Percentiles rank a stretch among this genome's conserved stretches.
Conservation (phyloP, 768 basidiomycete genomes). For the Cystobasidiopsis lactophilus region DNA sequence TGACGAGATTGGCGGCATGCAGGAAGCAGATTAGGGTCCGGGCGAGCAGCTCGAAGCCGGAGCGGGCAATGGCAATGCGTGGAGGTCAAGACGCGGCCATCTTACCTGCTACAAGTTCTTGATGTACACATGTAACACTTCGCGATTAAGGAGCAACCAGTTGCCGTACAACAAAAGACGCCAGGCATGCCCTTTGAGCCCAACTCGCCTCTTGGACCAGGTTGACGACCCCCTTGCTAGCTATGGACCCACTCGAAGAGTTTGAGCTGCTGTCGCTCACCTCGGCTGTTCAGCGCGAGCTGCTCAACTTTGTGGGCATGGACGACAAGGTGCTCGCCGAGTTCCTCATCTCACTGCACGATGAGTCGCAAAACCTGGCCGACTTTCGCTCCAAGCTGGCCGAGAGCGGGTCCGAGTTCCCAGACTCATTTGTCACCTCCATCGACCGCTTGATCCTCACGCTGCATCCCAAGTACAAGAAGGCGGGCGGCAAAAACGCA, state of each 20-base stretch:
- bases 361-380: slow-evolving; percentile 49
- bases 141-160: no score
- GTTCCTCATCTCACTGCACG: slow-evolving; percentile 78
- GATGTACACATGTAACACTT: no score
- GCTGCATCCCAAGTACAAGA: slow-evolving; percentile 85
- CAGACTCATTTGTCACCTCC: slow-evolving; percentile 73
- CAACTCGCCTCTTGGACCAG: no score
- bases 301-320: slow-evolving; percentile 21
- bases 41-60: no score
- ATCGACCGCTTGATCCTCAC: slow-evolving; percentile 83
- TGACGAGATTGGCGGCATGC: no score
- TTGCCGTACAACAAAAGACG: no score
- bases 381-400: slow-evolving; percentile 63
- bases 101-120: no score
- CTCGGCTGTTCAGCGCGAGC: slow-evolving; percentile 70
- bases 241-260: slow-evolving; percentile 38
- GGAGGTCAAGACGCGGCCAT: no score
- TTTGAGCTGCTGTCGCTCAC: slow-evolving; percentile 83
- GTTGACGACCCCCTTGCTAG: no score
- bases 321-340: slow-evolving; percentile 88
- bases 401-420: slow-evolving; percentile 58
- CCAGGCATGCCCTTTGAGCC: no score
- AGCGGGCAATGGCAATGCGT: no score
- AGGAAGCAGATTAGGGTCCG: no score
- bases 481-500: slow-evolving; percentile 20